These are phyloP conservation scores for Myriosclerotinia scirpicola DNA, from an alignment of 2,329 filamentous ascomycete species.

Conservation along the genomic window DNA sequence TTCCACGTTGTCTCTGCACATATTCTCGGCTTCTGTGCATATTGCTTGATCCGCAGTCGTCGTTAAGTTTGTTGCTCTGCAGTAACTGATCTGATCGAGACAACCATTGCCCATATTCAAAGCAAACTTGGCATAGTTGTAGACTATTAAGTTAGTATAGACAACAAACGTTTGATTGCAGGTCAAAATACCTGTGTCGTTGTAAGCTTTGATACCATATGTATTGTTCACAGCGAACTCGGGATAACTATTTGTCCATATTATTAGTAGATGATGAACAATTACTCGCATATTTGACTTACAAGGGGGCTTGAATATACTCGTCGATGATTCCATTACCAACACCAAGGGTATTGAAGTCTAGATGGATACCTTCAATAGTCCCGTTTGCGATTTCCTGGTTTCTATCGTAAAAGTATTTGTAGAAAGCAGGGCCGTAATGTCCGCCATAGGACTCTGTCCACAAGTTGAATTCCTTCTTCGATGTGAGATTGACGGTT, in stretches of 20 bases:
- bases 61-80: conserved; percentile 47
- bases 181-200: conserved; percentile 30
- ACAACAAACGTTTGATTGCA: neutral
- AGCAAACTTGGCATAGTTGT: conserved; percentile 54
- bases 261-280: neutral
- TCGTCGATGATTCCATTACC: conserved; percentile 68
- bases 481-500: conserved; percentile 30
- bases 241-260: conserved; percentile 31
- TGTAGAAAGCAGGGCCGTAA: conserved; percentile 49
- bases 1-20: conserved; percentile 59
- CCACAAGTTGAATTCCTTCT: conserved; percentile 53
- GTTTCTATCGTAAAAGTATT: conserved; percentile 61
- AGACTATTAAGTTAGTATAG: conserved; percentile 42
- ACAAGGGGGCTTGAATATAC: conserved; percentile 50
- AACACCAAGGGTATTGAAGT: conserved; percentile 62
- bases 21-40: conserved; percentile 53
- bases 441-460: conserved; percentile 55
- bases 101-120: conserved; percentile 45
- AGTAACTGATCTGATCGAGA: conserved; percentile 48
- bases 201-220: conserved; percentile 37
- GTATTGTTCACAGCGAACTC: conserved; percentile 51
- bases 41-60: conserved; percentile 43
- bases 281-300: conserved; percentile 7
- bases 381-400: conserved; percentile 51
- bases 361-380: conserved; percentile 54